These are phyloP conservation scores for Polygonum maritimum DNA, from an alignment of 148 eudicot species.

Conservation along the genomic window DNA sequence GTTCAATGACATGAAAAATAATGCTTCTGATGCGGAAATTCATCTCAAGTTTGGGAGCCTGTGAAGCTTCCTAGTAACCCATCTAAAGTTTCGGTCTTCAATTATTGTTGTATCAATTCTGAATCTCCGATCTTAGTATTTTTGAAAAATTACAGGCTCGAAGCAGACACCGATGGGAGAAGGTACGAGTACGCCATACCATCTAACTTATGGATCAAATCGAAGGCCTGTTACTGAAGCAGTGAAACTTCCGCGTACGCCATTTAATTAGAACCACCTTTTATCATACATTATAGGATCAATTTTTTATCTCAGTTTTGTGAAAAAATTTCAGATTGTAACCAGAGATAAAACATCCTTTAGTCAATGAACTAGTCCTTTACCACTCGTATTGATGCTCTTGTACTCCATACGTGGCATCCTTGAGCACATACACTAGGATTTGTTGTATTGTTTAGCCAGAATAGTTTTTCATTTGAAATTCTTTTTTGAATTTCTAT, in stretches of 20 bases:
- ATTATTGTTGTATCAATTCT: background rate
- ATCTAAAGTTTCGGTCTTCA: background rate
- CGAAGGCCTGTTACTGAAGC: conserved; percentile 24
- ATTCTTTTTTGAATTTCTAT: background rate
- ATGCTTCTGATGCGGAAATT: background rate
- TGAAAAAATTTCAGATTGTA: background rate
- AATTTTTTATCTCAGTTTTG: background rate
- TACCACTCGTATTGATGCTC: background rate
- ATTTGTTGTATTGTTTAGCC: background rate
- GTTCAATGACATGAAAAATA: too few species aligned
- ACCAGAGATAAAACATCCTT: background rate
- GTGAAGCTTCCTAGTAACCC: background rate
- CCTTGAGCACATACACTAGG: conserved; percentile 1
- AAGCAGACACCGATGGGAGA: background rate
- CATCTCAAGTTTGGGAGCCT: conserved; percentile 3
- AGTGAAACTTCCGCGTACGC: too few species aligned
- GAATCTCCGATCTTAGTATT: background rate
- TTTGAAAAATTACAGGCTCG: background rate
- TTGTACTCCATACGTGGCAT: background rate
- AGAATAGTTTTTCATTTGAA: background rate
- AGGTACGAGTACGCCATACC: too few species aligned
- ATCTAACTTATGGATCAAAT: conserved; percentile 21
- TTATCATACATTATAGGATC: background rate
- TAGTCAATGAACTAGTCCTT: background rate
- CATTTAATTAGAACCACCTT: background rate